Percentiles rank a stretch among this genome's conserved stretches.
These are phyloP conservation scores for Cnidoscolus chayamansa DNA, from an alignment of 441 rosid species.

Conservation along the genomic window DNA sequence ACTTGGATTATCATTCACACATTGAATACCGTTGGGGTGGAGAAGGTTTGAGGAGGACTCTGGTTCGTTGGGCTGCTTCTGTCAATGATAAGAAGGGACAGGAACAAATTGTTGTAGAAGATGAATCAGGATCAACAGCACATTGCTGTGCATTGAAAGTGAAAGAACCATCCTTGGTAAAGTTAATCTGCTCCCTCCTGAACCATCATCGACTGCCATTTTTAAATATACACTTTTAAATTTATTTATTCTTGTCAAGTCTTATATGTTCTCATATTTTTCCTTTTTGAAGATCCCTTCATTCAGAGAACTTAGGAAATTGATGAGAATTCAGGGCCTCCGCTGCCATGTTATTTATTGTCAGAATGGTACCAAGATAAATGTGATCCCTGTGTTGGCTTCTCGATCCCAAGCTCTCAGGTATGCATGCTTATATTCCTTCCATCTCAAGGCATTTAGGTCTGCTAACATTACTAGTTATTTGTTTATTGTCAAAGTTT, in stretches of 20 bases:
- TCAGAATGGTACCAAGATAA: constrained; percentile 58
- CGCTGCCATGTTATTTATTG: constrained; percentile 70
- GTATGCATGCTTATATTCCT: constrained; percentile 27
- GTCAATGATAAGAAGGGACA: constrained; percentile 47
- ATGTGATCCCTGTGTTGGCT: constrained; percentile 74
- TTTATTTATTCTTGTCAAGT: not conserved
- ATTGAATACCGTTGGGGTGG: constrained; percentile 88
- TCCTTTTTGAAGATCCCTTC: constrained; percentile 54
- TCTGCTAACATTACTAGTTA: not conserved
- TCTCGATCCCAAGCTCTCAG: constrained; percentile 84
- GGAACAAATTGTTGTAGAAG: constrained; percentile 50
- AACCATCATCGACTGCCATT: not conserved
- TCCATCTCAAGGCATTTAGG: not conserved
- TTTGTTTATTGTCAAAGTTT: no score
- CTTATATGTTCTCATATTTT: not conserved
- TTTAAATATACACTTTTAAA: not conserved
- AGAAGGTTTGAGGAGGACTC: constrained; percentile 82
- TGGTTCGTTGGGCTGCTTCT: constrained; percentile 76
- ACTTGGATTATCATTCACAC: constrained; percentile 81
- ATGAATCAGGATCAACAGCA: constrained; percentile 47
- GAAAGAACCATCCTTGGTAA: constrained; percentile 56
- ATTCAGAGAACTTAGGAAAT: constrained; percentile 58
- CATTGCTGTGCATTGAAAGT: constrained; percentile 66
- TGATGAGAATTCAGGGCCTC: constrained; percentile 76
- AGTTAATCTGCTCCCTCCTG: not conserved